Percentiles rank a stretch among this genome's conserved stretches.
phyloP scores from a whole-genome alignment of 208 protist species.

The Trypanosoma platydactyli region DNA sequence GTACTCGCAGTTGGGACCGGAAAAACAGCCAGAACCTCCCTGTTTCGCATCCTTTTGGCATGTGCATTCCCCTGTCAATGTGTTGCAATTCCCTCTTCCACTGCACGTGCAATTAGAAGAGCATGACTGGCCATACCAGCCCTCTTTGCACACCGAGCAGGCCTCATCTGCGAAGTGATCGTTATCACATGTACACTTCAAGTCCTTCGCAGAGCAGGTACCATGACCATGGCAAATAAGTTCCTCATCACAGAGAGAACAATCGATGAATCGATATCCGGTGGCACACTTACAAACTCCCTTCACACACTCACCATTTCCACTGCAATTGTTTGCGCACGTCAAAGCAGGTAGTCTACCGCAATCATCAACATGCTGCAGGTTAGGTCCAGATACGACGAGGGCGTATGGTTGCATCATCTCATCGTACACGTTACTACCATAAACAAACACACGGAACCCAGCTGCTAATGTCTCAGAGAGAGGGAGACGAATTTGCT shows the following conservation, averaged over 20 bases:
- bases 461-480: constrained; percentile 14
- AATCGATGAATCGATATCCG: constrained; percentile 59
- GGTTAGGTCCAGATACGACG: constrained; percentile 56
- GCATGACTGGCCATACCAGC: constrained; percentile 81
- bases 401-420: constrained; percentile 54
- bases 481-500: constrained; percentile 51
- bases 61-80: constrained; percentile 42
- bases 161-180: constrained; percentile 52
- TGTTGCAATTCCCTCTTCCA: constrained; percentile 56
- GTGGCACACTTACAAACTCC: constrained; percentile 50
- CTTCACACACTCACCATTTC: constrained; percentile 45
- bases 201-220: constrained; percentile 30
- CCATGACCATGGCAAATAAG: constrained; percentile 68
- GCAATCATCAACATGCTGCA: constrained; percentile 31
- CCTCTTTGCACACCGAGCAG: constrained; percentile 47
- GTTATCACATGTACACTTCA: constrained; percentile 59
- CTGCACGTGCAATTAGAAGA: constrained; percentile 59
- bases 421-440: constrained; percentile 22
- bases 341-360: not conserved
- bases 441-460: constrained; percentile 67
- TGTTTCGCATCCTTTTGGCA: constrained; percentile 39
- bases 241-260: constrained; percentile 60
- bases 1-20: constrained; percentile 63
- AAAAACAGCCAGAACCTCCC: constrained; percentile 52
- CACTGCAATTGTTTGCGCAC: constrained; percentile 61